A percentile compares a stretch with the other conserved stretches of the same genome.
Evolutionary conservation across 2,329 filamentous ascomycete species (phyloP).

Genomic region (Lecanicillium sp.): DNA sequence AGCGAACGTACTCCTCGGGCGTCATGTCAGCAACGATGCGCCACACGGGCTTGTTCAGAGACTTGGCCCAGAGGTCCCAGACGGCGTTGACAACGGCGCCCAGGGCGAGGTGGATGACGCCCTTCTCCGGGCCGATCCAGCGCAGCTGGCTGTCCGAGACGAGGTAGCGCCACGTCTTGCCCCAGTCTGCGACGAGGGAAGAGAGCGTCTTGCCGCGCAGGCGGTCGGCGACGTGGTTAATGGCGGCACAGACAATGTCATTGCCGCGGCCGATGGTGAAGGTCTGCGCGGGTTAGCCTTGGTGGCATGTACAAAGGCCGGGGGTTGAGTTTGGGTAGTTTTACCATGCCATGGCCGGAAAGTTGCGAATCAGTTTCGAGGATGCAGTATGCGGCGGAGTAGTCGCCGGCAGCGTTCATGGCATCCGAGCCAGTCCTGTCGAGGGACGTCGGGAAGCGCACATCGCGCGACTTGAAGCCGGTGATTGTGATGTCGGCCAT

Average conservation of each 20-base stretch:
- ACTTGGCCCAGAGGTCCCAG: conserved; percentile 95
- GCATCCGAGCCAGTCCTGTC: conserved; percentile 96
- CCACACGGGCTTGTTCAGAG: conserved; percentile 82
- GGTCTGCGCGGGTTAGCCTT: conserved; percentile 26
- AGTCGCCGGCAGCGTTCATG: conserved; percentile 92
- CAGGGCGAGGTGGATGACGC: conserved; percentile 86
- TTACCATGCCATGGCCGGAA: conserved; percentile 73
- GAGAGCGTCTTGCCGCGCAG: conserved; percentile 70
- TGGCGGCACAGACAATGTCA: conserved; percentile 84
- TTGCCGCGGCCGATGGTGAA: conserved; percentile 88
- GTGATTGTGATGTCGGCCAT: conserved; percentile 60
- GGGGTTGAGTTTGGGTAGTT: conserved; percentile 10
- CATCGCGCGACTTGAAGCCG: conserved; percentile 64
- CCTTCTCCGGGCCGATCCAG: conserved; percentile 93
- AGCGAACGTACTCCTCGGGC: conserved; percentile 77
- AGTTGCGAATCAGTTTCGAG: conserved; percentile 69
- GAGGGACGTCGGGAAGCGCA: conserved; percentile 83
- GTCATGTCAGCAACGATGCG: conserved; percentile 84
- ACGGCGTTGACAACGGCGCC: conserved; percentile 85
- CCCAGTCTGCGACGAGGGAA: conserved; percentile 74
- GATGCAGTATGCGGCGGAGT: conserved; percentile 92
- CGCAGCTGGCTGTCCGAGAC: conserved; percentile 85
- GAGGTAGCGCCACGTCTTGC: conserved; percentile 84
- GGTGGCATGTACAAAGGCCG: not conserved
- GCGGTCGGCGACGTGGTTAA: conserved; percentile 69